Conservation (phyloP, 257 asterid species). For the Lycium ferocissimum region DNA sequence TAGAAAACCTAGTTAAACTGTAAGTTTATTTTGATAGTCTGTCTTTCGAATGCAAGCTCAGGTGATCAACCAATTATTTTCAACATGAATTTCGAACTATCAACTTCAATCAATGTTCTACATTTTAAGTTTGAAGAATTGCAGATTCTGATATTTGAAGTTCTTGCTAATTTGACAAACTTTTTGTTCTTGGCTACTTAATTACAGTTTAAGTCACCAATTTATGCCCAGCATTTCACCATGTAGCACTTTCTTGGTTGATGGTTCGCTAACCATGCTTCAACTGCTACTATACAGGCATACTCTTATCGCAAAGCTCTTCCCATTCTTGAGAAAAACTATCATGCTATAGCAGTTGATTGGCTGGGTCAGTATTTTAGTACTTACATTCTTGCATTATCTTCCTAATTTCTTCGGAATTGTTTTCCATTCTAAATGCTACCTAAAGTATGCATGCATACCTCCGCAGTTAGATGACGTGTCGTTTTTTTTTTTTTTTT, state of each 20-base stretch:
- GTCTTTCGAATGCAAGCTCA: background rate
- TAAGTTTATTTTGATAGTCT: too few species aligned
- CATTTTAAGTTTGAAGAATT: background rate
- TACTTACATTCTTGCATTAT: constrained; percentile 1
- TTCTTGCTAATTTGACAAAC: background rate
- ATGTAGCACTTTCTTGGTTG: background rate
- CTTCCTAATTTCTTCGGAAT: background rate
- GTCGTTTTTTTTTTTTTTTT: background rate
- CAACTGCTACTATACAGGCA: constrained; percentile 58
- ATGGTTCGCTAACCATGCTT: background rate
- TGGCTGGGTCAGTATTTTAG: constrained; percentile 73
- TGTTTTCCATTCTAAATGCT: background rate
- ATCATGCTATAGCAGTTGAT: constrained; percentile 81
- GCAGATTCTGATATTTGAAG: background rate
- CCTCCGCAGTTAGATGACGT: background rate
- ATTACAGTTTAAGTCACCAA: background rate
- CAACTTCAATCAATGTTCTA: background rate
- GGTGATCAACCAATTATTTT: background rate
- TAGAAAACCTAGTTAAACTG: too few species aligned
- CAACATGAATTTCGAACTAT: background rate
- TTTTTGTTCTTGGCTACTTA: background rate
- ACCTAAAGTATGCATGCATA: constrained; percentile 1
- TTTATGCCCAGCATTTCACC: background rate
- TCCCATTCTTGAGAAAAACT: constrained; percentile 76
- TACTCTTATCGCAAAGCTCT: constrained; percentile 89